Conservation (phyloP, 257 asterid genomes). For the Thymus mandschuricus region DNA sequence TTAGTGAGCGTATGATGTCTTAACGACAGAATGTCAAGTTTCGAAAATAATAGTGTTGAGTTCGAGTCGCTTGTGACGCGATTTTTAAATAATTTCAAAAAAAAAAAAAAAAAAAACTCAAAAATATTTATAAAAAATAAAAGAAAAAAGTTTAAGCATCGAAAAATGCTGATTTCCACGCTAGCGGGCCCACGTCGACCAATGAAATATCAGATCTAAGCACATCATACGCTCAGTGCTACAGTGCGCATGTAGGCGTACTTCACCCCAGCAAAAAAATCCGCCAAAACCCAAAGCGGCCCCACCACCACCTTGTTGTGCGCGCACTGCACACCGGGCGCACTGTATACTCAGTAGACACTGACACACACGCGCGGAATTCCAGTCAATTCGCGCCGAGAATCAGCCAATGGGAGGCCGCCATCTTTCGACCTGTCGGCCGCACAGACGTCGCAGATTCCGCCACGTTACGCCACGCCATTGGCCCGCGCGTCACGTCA, state of each 20-base stretch:
- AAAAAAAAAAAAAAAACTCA: too few species aligned
- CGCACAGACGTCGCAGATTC: constrained; percentile 32
- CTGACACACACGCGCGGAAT: background rate
- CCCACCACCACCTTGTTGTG: constrained; percentile 21
- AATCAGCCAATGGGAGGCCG: constrained; percentile 30
- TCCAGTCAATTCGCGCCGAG: constrained; percentile 30
- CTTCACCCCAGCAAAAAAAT: background rate
- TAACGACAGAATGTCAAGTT: too few species aligned
- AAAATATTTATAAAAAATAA: too few species aligned
- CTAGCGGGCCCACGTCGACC: background rate
- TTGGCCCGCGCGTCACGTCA: constrained; percentile 44
- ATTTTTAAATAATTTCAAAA: too few species aligned
- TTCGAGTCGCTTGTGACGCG: too few species aligned
- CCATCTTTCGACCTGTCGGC: constrained; percentile 44
- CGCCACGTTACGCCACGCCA: constrained; percentile 45
- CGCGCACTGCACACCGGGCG: constrained; percentile 30
- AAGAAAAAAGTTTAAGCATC: too few species aligned
- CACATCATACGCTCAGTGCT: background rate
- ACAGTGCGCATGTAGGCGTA: constrained; percentile 25
- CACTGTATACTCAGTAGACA: constrained; percentile 3
- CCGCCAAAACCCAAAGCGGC: too few species aligned
- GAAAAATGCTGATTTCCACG: background rate
- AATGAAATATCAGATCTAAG: background rate
- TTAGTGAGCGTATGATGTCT: too few species aligned
- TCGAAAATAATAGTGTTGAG: too few species aligned